Base-by-base conservation (phyloP, 83 land plant species). In the Picea abies region DNA sequence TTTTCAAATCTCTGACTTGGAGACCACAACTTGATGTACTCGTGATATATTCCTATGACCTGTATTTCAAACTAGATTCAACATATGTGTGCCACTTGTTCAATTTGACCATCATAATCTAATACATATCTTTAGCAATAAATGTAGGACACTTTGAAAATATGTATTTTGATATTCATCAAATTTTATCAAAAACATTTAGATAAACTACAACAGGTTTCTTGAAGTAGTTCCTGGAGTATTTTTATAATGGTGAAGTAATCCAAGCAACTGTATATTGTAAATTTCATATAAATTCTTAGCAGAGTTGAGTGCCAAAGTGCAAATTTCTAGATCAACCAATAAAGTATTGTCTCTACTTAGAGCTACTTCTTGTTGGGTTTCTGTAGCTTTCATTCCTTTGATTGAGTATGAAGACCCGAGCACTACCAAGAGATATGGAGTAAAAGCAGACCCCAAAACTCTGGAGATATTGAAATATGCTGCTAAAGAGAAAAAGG, bases 371-470 rank as follows among this genome's bases (percentile, higher is more conserved):
- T 26, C 20, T 56, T 65, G 20, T 44, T 81, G 10, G 20, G 70
- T 64, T 76, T 76, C 5, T 70, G 64, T 88, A 94, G 96, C 94
- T 32, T 83, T 90, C 0, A 85, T 94, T 44, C 96, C 90, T 75
- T 71, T 93, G 5, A 7, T 4, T 15, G 94, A 91, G 16, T 81
- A 90, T 23, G 83, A 79, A 41, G 87, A 91, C 15, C 88, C 89
- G 4, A 16, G 0, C 0, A 75, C 81, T 25, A 80, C 71, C 83
- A 90, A 87, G 86, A 91, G 88, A 61, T 95, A 95, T 80, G 90
- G 88, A 8, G 84, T 91, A 41, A 84, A 86, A 44, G 84, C 88
- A 58, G 95, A 95, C 62, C 79, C 93, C 41, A 93, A 93, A 63
- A 86, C 93, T 49, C 56, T 88, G 72, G 88, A 84, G 6, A 83